Conservation (phyloP, 306 rosid genomes). For the Psophocarpus tetragonolobus region DNA sequence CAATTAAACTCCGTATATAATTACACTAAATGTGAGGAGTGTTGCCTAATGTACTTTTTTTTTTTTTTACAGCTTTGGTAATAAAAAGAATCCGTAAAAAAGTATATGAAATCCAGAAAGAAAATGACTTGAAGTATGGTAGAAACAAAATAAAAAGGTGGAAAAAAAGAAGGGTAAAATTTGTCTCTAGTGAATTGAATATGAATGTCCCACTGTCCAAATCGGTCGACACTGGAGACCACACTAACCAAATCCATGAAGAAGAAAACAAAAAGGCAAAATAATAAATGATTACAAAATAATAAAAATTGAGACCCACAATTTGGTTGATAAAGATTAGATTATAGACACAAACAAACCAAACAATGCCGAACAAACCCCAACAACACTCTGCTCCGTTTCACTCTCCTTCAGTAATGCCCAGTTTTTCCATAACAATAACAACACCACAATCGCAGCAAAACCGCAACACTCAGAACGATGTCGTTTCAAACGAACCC, state of each 20-base stretch:
- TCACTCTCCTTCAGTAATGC: not conserved
- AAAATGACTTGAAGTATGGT: not conserved
- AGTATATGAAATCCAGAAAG: no score
- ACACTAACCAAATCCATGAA: not conserved
- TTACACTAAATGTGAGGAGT: no score
- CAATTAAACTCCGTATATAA: no score
- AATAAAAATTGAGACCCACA: slow-evolving; percentile 9
- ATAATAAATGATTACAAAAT: not conserved
- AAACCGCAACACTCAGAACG: not conserved
- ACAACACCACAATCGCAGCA: not conserved
- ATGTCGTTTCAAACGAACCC: slow-evolving; percentile 31
- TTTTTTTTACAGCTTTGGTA: no score
- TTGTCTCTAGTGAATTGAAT: not conserved
- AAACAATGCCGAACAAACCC: not conserved
- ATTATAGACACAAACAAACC: not conserved
- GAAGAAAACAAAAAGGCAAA: not conserved
- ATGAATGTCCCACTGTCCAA: no score
- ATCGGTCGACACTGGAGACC: not conserved
- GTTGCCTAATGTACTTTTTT: no score
- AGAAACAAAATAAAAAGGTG: not conserved
- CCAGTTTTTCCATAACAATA: not conserved
- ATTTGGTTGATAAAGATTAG: not conserved
- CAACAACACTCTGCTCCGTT: not conserved
- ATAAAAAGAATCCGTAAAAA: no score
- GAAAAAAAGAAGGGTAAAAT: not conserved